These are phyloP conservation scores for Acer saccharum DNA, from an alignment of 345 rosid species.

Conservation along the genomic window DNA sequence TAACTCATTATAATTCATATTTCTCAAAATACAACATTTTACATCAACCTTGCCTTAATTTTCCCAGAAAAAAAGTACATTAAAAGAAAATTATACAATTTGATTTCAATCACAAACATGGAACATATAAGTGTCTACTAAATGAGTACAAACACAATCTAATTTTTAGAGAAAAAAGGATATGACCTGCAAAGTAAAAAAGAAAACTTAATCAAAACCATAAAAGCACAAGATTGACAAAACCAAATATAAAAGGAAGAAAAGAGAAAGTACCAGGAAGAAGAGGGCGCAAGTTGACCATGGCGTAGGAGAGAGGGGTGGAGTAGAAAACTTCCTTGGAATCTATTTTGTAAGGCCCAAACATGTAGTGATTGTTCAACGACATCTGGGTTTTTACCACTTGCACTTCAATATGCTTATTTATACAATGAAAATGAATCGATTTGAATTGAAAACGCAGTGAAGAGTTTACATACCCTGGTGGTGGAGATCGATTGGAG, in stretches of 20 bases:
- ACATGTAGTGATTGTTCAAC: constrained; percentile 30
- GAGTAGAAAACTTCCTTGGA: constrained; percentile 77
- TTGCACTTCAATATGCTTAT: background rate
- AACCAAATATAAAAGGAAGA: background rate
- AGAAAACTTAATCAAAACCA: constrained; percentile 9
- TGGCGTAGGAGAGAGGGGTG: constrained; percentile 67
- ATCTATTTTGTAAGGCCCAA: constrained; percentile 78
- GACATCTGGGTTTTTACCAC: constrained; percentile 35
- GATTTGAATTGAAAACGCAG: background rate
- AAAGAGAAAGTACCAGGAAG: constrained; percentile 55
- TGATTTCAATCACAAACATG: background rate
- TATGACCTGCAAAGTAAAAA: constrained; percentile 79
- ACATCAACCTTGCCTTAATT: background rate
- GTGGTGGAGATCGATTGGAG: constrained; percentile 8
- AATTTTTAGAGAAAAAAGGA: constrained; percentile 60
- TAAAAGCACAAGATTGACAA: background rate
- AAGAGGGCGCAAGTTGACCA: constrained; percentile 92
- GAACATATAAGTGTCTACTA: background rate
- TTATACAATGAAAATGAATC: background rate
- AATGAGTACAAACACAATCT: constrained; percentile 4
- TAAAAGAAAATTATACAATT: background rate
- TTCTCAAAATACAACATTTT: background rate
- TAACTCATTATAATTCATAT: background rate
- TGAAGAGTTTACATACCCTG: constrained; percentile 19
- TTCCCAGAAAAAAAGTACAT: background rate